Conservation (phyloP, 306 rosid genomes). For the Lagenaria siceraria region DNA sequence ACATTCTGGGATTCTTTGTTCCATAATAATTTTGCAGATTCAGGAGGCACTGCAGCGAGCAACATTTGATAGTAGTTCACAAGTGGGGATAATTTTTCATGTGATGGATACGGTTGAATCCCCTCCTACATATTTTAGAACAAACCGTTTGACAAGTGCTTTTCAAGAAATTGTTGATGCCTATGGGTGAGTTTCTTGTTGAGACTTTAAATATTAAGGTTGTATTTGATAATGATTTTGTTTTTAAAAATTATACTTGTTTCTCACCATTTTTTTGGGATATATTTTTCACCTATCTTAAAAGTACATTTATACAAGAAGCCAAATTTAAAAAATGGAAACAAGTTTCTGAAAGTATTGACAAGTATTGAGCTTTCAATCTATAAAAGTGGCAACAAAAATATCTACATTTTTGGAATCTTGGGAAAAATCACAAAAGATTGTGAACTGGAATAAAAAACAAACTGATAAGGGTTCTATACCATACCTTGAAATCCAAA, state of each 20-base stretch:
- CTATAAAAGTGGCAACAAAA: neutral
- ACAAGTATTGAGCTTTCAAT: neutral
- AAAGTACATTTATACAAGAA: neutral
- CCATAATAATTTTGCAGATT: conserved; percentile 44
- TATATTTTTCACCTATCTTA: neutral
- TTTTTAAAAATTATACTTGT: neutral
- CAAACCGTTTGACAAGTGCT: conserved; percentile 78
- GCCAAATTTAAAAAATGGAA: neutral
- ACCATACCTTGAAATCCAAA: neutral
- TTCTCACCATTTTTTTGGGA: neutral
- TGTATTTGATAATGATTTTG: neutral
- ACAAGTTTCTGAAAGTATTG: neutral
- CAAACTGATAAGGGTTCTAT: neutral
- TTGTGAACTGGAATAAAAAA: neutral
- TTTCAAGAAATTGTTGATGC: conserved; percentile 99
- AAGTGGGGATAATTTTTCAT: conserved; percentile 91
- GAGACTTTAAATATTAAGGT: neutral
- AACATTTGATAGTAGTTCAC: conserved; percentile 94
- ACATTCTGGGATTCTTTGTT: neutral
- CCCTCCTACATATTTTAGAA: conserved; percentile 92
- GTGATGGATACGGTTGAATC: conserved; percentile 79
- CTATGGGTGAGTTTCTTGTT: conserved; percentile 62
- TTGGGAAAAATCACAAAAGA: neutral
- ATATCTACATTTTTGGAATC: neutral
- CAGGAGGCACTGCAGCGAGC: conserved; percentile 92